These are phyloP conservation scores for Gnaphalium uliginosum DNA, from an alignment of 129 eudicot species.

Conservation along the genomic window DNA sequence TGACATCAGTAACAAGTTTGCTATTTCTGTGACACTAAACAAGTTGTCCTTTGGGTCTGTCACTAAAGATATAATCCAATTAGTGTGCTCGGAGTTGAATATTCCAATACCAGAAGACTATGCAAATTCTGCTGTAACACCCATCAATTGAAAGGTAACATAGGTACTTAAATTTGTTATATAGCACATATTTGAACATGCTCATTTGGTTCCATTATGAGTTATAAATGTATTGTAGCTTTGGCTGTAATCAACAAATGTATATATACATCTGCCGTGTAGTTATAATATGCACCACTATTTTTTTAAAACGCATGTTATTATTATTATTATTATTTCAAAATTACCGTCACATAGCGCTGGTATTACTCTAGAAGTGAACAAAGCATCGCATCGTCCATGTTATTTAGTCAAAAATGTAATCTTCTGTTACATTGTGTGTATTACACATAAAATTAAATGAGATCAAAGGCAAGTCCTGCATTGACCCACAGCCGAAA, in stretches of 20 bases:
- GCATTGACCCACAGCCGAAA: no score
- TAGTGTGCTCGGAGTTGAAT: slow-evolving; percentile 74
- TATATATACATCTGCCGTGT: slow-evolving; percentile 10
- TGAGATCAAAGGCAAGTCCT: no score
- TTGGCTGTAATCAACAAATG: background rate
- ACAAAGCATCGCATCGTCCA: no score
- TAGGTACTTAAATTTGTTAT: slow-evolving; percentile 21
- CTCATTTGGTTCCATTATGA: background rate
- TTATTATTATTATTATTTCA: no score
- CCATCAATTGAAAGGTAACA: slow-evolving; percentile 25
- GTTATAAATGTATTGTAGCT: background rate
- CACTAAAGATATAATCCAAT: slow-evolving; percentile 63
- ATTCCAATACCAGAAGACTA: slow-evolving; percentile 67
- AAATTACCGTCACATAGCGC: no score
- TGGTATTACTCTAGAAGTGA: no score
- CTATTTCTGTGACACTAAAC: slow-evolving; percentile 80
- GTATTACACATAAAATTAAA: no score
- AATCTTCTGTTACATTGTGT: no score
- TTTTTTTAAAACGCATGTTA: no score
- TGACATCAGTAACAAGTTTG: slow-evolving; percentile 63
- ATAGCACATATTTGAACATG: slow-evolving; percentile 17
- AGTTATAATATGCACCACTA: slow-evolving; percentile 15
- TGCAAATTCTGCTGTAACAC: slow-evolving; percentile 33
- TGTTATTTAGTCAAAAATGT: no score
- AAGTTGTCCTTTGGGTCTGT: slow-evolving; percentile 83